These are phyloP conservation scores for Fusarium subglutinans DNA, from an alignment of 2,329 filamentous ascomycete species.

Conservation along the genomic window DNA sequence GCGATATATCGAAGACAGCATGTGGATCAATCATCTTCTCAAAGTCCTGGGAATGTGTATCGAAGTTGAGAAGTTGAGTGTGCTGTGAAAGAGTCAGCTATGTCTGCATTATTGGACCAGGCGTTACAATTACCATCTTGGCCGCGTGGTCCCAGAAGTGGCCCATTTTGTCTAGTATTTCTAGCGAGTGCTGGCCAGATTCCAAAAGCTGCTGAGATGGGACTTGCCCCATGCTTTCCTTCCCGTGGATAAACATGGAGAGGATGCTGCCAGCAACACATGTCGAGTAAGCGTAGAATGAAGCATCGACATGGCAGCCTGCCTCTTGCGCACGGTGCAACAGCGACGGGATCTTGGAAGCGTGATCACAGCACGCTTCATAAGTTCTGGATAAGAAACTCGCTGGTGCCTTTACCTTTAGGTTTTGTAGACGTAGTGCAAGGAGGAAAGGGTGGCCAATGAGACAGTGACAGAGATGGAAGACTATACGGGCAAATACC, in stretches of 20 bases:
- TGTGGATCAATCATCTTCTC: background rate
- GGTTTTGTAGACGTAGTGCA: background rate
- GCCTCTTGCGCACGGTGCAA: background rate
- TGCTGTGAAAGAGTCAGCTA: background rate
- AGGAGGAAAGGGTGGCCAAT: background rate
- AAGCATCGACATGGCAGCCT: background rate
- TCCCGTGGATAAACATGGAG: background rate
- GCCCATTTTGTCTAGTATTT: conserved; percentile 3
- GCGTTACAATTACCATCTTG: background rate
- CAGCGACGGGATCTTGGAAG: background rate
- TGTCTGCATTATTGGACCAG: fast-evolving
- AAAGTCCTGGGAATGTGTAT: background rate
- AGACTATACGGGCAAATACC: background rate
- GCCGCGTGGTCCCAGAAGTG: conserved; percentile 15
- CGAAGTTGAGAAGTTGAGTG: background rate
- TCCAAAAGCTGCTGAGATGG: background rate
- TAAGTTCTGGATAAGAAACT: background rate
- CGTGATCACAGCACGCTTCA: background rate
- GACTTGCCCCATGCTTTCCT: background rate
- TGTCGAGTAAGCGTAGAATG: background rate
- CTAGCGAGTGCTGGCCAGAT: background rate
- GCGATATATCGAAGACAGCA: background rate
- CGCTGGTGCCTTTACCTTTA: fast-evolving
- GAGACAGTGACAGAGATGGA: background rate
- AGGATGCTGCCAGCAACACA: background rate